Evolutionary conservation across 1,284 basidiomycete species (phyloP).

Genomic region (Boletus nobilissimus): DNA sequence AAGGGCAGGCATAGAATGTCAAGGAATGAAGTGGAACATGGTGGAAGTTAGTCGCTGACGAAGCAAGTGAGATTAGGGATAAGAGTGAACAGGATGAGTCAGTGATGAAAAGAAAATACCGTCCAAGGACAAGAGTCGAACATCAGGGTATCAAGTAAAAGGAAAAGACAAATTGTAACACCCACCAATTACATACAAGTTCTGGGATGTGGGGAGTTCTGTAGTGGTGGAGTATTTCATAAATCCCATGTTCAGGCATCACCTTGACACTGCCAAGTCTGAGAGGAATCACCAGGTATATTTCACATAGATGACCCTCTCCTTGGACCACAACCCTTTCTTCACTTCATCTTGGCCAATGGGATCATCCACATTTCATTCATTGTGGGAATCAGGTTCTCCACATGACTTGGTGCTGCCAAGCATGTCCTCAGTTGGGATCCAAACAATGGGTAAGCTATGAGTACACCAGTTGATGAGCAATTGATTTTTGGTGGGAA

Average conservation of each 20-base stretch:
- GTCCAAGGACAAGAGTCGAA: too few species aligned
- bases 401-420: neutral
- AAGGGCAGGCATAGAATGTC: too few species aligned
- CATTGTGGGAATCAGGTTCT: neutral
- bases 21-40: too few species aligned
- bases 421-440: neutral
- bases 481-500: neutral
- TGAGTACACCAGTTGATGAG: slow-evolving; percentile 26
- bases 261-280: neutral
- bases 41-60: too few species aligned
- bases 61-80: too few species aligned
- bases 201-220: slow-evolving; percentile 15
- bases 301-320: too few species aligned
- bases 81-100: too few species aligned
- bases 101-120: too few species aligned
- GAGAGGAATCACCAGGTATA: too few species aligned
- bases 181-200: slow-evolving; percentile 7
- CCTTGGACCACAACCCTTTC: neutral
- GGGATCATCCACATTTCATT: neutral
- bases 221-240: slow-evolving; percentile 29
- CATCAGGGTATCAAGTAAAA: too few species aligned
- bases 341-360: neutral
- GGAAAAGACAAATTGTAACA: too few species aligned
- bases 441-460: neutral
- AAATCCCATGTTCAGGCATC: slow-evolving; percentile 35